phyloP scores from a whole-genome alignment of 805 yeast genomes.

The Candida awuae region DNA sequence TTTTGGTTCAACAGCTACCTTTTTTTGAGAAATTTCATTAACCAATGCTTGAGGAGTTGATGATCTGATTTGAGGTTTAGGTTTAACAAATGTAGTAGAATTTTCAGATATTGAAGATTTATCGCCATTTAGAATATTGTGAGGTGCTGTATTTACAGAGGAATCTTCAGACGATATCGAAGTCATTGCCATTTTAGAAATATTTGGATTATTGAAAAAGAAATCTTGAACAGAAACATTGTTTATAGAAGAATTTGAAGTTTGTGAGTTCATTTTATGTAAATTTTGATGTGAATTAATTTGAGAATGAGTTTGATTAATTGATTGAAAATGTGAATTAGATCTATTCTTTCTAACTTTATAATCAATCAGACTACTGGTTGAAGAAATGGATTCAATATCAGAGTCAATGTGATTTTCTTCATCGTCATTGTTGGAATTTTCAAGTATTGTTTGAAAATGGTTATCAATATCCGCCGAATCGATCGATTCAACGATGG shows the following conservation, averaged over 20 bases:
- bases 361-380: slow-evolving; percentile 1
- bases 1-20: slow-evolving; percentile 9
- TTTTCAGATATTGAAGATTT: not conserved
- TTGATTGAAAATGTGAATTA: not conserved
- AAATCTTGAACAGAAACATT: slow-evolving; percentile 46
- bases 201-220: slow-evolving; percentile 33
- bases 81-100: slow-evolving; percentile 19
- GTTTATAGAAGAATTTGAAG: slow-evolving; percentile 1
- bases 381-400: slow-evolving; percentile 4
- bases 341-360: not conserved
- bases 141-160: not conserved
- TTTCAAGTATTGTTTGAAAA: slow-evolving; percentile 11
- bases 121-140: not conserved
- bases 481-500: slow-evolving; percentile 9
- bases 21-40: slow-evolving; percentile 4
- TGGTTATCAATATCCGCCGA: slow-evolving; percentile 6
- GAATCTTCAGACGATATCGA: slow-evolving; percentile 12
- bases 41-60: slow-evolving; percentile 9
- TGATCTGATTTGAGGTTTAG: slow-evolving; percentile 15
- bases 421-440: slow-evolving; percentile 2
- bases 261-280: slow-evolving; percentile 5
- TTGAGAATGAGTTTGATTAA: not conserved
- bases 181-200: slow-evolving; percentile 11
- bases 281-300: slow-evolving; percentile 1
- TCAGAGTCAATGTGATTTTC: no score